Percentiles rank a stretch among this genome's conserved stretches.
Evolutionary conservation across 306 rosid species (phyloP).

Genomic region (Begonia masoniana): DNA sequence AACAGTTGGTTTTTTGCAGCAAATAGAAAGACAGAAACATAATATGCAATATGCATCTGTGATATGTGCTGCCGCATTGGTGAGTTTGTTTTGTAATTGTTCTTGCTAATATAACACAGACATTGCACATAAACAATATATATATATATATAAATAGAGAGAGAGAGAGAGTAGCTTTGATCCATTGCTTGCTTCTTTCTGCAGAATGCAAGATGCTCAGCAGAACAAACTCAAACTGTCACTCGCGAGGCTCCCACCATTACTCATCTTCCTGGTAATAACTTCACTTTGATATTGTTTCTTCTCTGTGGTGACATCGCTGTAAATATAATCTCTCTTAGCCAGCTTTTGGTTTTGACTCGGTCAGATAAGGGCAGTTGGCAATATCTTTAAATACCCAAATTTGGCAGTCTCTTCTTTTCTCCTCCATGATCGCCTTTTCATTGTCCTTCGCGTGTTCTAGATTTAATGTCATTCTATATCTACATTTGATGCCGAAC

Average conservation of each 20-base stretch:
- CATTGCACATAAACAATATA: too few species aligned
- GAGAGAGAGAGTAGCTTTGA: neutral
- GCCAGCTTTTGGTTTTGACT: too few species aligned
- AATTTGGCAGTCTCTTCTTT: too few species aligned
- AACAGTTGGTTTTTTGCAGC: slow-evolving; percentile 2
- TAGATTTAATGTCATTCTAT: too few species aligned
- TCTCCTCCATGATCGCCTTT: too few species aligned
- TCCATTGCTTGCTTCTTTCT: slow-evolving; percentile 6
- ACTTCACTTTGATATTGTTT: neutral
- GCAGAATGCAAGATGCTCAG: slow-evolving; percentile 74
- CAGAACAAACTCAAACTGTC: slow-evolving; percentile 91
- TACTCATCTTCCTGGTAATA: slow-evolving; percentile 80
- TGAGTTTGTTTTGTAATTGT: slow-evolving; percentile 16
- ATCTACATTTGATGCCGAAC: too few species aligned
- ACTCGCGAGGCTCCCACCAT: slow-evolving; percentile 87
- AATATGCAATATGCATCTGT: slow-evolving; percentile 18
- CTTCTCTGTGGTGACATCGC: too few species aligned
- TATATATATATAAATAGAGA: neutral
- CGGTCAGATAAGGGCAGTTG: too few species aligned
- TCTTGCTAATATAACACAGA: neutral
- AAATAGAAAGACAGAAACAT: slow-evolving; percentile 7
- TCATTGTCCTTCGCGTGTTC: too few species aligned
- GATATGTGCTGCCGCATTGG: slow-evolving; percentile 40
- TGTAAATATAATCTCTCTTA: too few species aligned
- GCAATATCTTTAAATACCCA: too few species aligned